Evolutionary conservation across 495 filamentous ascomycete species (phyloP).

Genomic region (Sporormia fimetaria): DNA sequence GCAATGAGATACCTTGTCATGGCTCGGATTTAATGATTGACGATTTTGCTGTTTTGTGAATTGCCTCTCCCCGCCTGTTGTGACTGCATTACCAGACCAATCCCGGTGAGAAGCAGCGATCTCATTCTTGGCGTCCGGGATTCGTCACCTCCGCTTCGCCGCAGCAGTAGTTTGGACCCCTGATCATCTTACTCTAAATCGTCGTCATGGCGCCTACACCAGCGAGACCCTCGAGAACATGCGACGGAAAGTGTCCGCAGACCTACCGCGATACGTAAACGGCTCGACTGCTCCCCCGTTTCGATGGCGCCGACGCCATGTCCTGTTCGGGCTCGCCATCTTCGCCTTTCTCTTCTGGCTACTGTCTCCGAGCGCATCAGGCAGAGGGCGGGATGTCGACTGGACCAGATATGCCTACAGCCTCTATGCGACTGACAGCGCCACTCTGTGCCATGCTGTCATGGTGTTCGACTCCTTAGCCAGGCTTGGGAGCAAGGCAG

Average conservation of each 20-base stretch:
- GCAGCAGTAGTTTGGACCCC: too few relatives aligned
- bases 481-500: conserved; percentile 28
- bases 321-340: conserved; percentile 8
- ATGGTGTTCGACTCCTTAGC: conserved; percentile 32
- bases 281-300: not conserved
- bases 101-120: not conserved
- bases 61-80: not conserved
- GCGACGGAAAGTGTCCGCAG: conserved; percentile 21
- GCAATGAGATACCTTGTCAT: not conserved
- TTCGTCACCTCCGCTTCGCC: conserved; percentile 11
- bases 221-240: conserved; percentile 7
- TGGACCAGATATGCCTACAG: conserved; percentile 31
- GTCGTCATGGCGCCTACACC: conserved; percentile 10
- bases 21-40: not conserved
- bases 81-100: not conserved
- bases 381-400: conserved; percentile 2
- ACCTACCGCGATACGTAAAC: conserved; percentile 18
- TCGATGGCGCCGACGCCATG: conserved; percentile 19
- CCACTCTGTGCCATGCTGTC: conserved; percentile 31
- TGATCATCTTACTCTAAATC: not conserved
- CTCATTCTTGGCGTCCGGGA: not conserved
- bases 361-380: not conserved
- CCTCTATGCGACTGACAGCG: conserved; percentile 32
- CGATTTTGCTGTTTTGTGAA: not conserved
- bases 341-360: conserved; percentile 14